Base-by-base conservation (phyloP, 2,329 filamentous ascomycete genomes). In the Botrytis medusae region DNA sequence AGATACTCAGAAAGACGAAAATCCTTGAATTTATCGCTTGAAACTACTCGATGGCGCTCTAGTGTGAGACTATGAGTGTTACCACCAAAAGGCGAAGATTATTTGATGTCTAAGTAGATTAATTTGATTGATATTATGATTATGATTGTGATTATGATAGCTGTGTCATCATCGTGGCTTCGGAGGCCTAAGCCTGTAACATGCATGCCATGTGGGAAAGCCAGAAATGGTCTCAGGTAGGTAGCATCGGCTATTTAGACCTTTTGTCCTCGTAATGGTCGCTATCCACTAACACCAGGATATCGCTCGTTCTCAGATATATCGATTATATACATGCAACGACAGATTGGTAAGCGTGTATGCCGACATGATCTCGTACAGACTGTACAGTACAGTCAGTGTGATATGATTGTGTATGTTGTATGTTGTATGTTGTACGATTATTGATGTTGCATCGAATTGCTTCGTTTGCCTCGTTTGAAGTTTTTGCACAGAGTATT, bases 81-180 rank as follows among this genome's bases (percentile, higher is more conserved):
- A 34, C 63, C 63, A 51, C 12, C 29, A 51, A 51, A 65, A 48
- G 29, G 29, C 63, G 20, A 65, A 34, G 63, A 37, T 65, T 65
- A 48, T 32, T 65, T 51, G 62, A 65, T 48, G 44, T 65, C 44
- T 18, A 57, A 42, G 34, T 68, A 68, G 65, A 68, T 29, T 65
- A 65, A 65, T 51, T 51, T 16, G 44, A 65, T 65, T 32, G 48
- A 10, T 32, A 32, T 42, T 57, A n/a, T 29, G 29, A 69, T 42
- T n/a, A n/a, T n/a, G n/a, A n/a, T n/a, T n/a, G n/a, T n/a, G n/a
- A 32, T 42, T 57, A n/a, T 29, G 29, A 69, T 42, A 57, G 64
- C 32, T 42, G 48, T 68, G 48, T 68, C 64, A 68, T 69, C 48
- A 69, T 69, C n/a, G 48, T 69, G 65, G 65, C 65, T 69, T 69